Conservation (phyloP, 768 basidiomycete species). For the Pulveroboletus sp. region DNA sequence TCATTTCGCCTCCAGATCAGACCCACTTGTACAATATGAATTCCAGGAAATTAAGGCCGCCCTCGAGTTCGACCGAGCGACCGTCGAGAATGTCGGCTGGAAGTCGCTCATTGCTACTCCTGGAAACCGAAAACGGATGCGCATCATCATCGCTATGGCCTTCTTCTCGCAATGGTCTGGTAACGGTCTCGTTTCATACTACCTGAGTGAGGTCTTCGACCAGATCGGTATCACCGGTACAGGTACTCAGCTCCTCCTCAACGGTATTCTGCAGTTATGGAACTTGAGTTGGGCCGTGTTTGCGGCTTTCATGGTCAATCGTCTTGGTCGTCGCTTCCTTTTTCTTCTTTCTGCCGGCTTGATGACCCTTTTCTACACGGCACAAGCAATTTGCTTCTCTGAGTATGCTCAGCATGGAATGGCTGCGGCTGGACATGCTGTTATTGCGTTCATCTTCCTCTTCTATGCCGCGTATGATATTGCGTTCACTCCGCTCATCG, state of each 20-base stretch:
- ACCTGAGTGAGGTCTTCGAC: conserved; percentile 68
- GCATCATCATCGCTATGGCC: conserved; percentile 70
- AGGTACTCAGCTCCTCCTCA: conserved; percentile 71
- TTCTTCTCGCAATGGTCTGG: conserved; percentile 88
- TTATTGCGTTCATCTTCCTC: conserved; percentile 82
- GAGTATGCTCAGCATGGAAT: conserved; percentile 43
- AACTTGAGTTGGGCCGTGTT: conserved; percentile 60
- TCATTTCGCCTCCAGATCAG: conserved; percentile 34
- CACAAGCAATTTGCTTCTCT: conserved; percentile 66
- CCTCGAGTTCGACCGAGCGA: conserved; percentile 60
- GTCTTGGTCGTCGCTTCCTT: conserved; percentile 62
- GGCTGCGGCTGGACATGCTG: conserved; percentile 53
- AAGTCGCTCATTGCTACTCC: conserved; percentile 58
- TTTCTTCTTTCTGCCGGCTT: conserved; percentile 56
- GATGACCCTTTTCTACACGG: conserved; percentile 62
- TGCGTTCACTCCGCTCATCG: conserved; percentile 82
- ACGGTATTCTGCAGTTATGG: conserved; percentile 82
- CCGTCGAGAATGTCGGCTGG: conserved; percentile 60
- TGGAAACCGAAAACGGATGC: conserved; percentile 73
- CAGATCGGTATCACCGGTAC: conserved; percentile 61
- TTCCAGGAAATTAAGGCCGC: conserved; percentile 79
- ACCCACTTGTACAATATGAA: conserved; percentile 68
- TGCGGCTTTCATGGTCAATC: conserved; percentile 60
- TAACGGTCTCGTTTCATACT: conserved; percentile 80
- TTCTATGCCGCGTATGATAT: conserved; percentile 77